Conservation (phyloP, 2,329 filamentous ascomycete genomes). For the Talaromyces marneffei region DNA sequence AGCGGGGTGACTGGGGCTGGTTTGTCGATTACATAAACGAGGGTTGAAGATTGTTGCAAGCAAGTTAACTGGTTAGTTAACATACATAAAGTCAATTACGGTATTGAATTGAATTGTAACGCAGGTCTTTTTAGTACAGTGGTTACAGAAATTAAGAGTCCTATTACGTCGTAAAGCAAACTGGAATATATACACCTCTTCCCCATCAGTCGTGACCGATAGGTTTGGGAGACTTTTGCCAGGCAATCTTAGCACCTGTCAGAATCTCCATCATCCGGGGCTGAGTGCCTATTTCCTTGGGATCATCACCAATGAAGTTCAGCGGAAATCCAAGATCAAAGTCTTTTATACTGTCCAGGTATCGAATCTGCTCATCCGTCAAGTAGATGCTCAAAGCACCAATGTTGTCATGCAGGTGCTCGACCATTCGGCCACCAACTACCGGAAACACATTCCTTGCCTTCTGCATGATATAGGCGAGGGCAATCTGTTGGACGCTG, state of each 20-base stretch:
- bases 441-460: conserved; percentile 68
- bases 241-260: not conserved
- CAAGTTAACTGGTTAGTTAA: no score
- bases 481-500: conserved; percentile 56
- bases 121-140: no score
- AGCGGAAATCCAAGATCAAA: conserved; percentile 65
- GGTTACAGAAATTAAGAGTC: no score
- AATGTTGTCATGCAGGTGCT: conserved; percentile 65
- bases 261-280: not conserved
- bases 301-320: conserved; percentile 47
- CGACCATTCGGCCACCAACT: conserved; percentile 62
- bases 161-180: no score
- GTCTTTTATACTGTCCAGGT: conserved; percentile 56
- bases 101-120: no score
- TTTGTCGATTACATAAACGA: not conserved
- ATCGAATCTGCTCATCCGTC: conserved; percentile 55
- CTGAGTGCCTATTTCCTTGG: conserved; percentile 13
- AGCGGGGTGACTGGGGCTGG: not conserved
- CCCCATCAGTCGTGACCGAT: not conserved
- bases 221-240: not conserved
- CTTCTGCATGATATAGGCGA: conserved; percentile 72
- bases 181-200: not conserved
- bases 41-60: not conserved
- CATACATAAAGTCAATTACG: no score
- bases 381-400: conserved; percentile 59